phyloP scores from a whole-genome alignment of 306 rosid genomes.

The Albizia julibrissin region DNA sequence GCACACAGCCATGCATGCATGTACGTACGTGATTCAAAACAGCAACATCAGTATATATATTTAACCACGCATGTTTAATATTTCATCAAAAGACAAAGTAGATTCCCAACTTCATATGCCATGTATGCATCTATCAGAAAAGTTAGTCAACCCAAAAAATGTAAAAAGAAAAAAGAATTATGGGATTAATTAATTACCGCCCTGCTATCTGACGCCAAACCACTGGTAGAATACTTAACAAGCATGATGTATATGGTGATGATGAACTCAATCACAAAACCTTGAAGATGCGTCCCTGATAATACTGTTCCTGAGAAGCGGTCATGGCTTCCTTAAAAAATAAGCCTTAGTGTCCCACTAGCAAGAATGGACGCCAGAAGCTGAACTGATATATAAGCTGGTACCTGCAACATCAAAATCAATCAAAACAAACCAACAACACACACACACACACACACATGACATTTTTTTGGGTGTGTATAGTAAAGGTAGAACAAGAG shows the following conservation, averaged over 20 bases:
- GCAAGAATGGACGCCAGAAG: conserved; percentile 74
- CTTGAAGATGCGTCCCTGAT: conserved; percentile 51
- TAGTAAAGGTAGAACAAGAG: no score
- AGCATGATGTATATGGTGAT: conserved; percentile 86
- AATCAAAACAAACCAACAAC: not conserved
- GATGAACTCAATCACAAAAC: conserved; percentile 78
- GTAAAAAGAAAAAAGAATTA: not conserved
- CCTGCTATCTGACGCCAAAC: conserved; percentile 79
- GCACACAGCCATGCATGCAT: conserved; percentile 20
- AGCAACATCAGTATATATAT: not conserved
- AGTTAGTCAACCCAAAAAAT: not conserved
- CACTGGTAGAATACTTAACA: conserved; percentile 53
- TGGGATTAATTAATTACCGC: conserved; percentile 46
- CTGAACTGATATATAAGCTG: conserved; percentile 64
- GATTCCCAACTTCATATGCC: conserved; percentile 5
- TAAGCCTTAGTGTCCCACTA: conserved; percentile 65
- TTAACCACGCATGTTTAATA: not conserved
- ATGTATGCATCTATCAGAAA: not conserved
- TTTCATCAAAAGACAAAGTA: not conserved
- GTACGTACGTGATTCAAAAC: not conserved
- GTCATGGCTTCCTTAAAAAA: conserved; percentile 48
- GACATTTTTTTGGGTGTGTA: no score
- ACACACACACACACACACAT: no score
- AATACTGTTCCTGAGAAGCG: conserved; percentile 71
- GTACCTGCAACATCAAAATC: conserved; percentile 50